Percentiles rank a stretch among this genome's conserved stretches.
Conservation (phyloP, 345 rosid species). For the Eutrema yunnanense region DNA sequence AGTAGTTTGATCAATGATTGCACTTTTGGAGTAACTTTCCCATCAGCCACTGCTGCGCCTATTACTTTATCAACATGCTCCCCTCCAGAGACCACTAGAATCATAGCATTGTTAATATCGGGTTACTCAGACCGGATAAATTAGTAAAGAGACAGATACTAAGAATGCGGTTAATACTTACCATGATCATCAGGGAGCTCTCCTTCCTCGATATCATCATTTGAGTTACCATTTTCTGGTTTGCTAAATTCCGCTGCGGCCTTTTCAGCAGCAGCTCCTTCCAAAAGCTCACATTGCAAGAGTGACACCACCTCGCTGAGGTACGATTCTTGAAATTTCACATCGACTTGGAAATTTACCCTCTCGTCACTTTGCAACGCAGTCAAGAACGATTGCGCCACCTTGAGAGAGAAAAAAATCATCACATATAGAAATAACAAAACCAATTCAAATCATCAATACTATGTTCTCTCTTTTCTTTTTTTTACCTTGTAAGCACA, state of each 20-base stretch:
- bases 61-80: conserved; percentile 92
- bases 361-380: conserved; percentile 95
- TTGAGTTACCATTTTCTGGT: conserved; percentile 31
- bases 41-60: conserved; percentile 99
- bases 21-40: conserved; percentile 98
- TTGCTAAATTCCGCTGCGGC: conserved; percentile 35
- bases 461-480: background rate
- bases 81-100: conserved; percentile 86
- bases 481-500: conserved; percentile 92
- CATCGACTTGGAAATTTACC: conserved; percentile 86
- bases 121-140: background rate
- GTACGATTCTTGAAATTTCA: conserved; percentile 92
- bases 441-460: background rate
- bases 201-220: conserved; percentile 93
- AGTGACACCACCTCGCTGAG: conserved; percentile 70
- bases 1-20: conserved; percentile 84
- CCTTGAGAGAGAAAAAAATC: conserved; percentile 40
- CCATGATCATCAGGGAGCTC: conserved; percentile 94
- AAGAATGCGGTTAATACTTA: conserved; percentile 28
- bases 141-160: background rate
- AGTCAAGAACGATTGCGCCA: conserved; percentile 83
- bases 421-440: background rate
- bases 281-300: conserved; percentile 77
- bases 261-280: conserved; percentile 79
- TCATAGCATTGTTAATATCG: background rate